phyloP scores from a whole-genome alignment of 2,329 filamentous ascomycete genomes.

The Fusarium clavum region DNA sequence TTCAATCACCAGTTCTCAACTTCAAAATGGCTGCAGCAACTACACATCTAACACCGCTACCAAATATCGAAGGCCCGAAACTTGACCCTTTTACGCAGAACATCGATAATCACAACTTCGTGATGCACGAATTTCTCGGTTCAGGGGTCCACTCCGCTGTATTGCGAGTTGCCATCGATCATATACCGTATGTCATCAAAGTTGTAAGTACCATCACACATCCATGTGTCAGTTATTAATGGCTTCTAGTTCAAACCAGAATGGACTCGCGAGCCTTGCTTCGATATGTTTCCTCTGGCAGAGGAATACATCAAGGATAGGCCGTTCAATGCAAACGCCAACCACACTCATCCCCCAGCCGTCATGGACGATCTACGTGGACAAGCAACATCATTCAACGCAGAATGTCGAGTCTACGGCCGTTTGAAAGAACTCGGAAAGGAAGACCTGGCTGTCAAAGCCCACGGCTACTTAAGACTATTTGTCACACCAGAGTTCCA shows the following conservation, averaged over 20 bases:
- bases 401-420: constrained; percentile 27
- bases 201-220: neutral
- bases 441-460: constrained; percentile 12
- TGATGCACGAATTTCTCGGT: neutral
- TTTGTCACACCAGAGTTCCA: neutral
- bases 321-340: neutral
- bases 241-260: neutral
- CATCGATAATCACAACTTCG: neutral
- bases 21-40: constrained; percentile 5
- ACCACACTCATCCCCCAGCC: neutral
- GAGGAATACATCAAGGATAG: neutral
- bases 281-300: neutral
- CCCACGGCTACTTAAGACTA: constrained; percentile 13
- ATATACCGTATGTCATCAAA: constrained; percentile 4
- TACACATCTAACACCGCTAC: constrained; percentile 3
- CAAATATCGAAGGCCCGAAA: constrained; percentile 9
- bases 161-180: constrained; percentile 3
- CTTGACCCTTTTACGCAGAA: constrained; percentile 17
- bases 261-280: rapidly evolving
- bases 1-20: rapidly evolving
- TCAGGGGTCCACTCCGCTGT: neutral
- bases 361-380: neutral
- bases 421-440: constrained; percentile 19
- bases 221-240: neutral
- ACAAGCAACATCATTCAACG: constrained; percentile 13